Evolutionary conservation across 495 filamentous ascomycete species (phyloP).

Genomic region (Baudoinia panamericana): DNA sequence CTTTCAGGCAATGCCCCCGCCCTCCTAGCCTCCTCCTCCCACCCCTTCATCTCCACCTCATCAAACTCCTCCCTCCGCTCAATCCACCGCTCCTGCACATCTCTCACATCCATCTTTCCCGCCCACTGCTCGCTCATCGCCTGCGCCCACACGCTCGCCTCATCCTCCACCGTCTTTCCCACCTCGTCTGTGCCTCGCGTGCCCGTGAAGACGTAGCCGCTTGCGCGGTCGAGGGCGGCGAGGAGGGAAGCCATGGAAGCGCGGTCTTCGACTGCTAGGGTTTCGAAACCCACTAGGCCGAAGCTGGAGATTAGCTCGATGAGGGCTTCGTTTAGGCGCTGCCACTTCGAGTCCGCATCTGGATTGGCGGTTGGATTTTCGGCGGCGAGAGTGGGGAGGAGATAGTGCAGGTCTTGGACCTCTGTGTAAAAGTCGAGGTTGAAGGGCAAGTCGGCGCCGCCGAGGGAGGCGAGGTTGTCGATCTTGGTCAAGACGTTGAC

Average conservation of each 20-base stretch:
- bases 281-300: constrained; percentile 79
- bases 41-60: constrained; percentile 56
- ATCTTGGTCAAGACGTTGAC: constrained; percentile 95
- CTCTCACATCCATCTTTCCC: constrained; percentile 62
- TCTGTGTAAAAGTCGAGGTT: constrained; percentile 95
- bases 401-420: constrained; percentile 80
- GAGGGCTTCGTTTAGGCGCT: constrained; percentile 71
- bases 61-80: constrained; percentile 82
- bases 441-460: constrained; percentile 72
- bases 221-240: constrained; percentile 73
- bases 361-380: constrained; percentile 22
- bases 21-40: constrained; percentile 46
- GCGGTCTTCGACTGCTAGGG: constrained; percentile 89
- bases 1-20: constrained; percentile 32
- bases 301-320: constrained; percentile 79
- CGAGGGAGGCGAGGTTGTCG: constrained; percentile 58
- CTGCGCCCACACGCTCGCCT: constrained; percentile 64
- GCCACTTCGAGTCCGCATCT: constrained; percentile 45
- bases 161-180: constrained; percentile 14
- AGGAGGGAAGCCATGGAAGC: constrained; percentile 87
- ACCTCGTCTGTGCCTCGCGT: constrained; percentile 84
- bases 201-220: constrained; percentile 84
- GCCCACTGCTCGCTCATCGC: constrained; percentile 72
- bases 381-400: constrained; percentile 62
- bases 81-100: constrained; percentile 92